A percentile compares a stretch with the other conserved stretches of the same genome.
These are phyloP conservation scores for Monosporascus ibericus DNA, from an alignment of 2,329 filamentous ascomycete genomes.

Conservation along the genomic window DNA sequence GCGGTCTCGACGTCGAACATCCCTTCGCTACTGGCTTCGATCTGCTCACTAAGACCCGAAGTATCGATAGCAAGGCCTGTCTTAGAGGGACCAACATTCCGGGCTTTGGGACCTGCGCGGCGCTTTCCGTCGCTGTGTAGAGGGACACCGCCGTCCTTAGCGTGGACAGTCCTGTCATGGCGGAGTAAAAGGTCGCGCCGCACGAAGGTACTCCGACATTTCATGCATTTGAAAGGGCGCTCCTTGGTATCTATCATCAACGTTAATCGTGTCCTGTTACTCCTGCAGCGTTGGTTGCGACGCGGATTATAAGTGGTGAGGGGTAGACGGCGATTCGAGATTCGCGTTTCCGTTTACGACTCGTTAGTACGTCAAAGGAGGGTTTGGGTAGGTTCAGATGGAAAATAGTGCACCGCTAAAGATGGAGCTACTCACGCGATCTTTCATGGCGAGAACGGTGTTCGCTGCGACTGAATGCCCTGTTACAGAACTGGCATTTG, in stretches of 20 bases:
- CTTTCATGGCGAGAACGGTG: constrained; percentile 95
- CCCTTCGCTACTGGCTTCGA: constrained; percentile 83
- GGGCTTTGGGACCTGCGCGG: constrained; percentile 64
- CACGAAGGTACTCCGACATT: constrained; percentile 97
- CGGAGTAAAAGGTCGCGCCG: constrained; percentile 92
- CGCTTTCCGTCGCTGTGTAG: constrained; percentile 93
- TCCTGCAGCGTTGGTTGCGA: constrained; percentile 4
- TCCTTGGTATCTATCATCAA: constrained; percentile 81
- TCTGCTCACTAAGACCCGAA: constrained; percentile 74
- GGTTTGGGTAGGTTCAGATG: constrained; percentile 9
- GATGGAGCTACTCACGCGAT: constrained; percentile 70
- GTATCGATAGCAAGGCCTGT: constrained; percentile 75
- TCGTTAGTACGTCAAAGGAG: constrained; percentile 10
- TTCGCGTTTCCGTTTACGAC: not conserved
- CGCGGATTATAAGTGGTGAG: constrained; percentile 10
- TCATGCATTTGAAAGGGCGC: constrained; percentile 96
- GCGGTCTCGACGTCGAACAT: constrained; percentile 95
- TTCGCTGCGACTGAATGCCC: constrained; percentile 95
- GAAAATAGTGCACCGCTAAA: constrained; percentile 6
- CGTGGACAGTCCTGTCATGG: constrained; percentile 97
- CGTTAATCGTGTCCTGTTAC: constrained; percentile 18
- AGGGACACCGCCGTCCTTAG: constrained; percentile 92
- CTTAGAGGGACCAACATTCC: constrained; percentile 64
- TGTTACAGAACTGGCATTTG: constrained; percentile 98
- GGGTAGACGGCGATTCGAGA: constrained; percentile 1